Conservation (phyloP, 2,329 filamentous ascomycete species). For the Colletotrichum tropicicola region DNA sequence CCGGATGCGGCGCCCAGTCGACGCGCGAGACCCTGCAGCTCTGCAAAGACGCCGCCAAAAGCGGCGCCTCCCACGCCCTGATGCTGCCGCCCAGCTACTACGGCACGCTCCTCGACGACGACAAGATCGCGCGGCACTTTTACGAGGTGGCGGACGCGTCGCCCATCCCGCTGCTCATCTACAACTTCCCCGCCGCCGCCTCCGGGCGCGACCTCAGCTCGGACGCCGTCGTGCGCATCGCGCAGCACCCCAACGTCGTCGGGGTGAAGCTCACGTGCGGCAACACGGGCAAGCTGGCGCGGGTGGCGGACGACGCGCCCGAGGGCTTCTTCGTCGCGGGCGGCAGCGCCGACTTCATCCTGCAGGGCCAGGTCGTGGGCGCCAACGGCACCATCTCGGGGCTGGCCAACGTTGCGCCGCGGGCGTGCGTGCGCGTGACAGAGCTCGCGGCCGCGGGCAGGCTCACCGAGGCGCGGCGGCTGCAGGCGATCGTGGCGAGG, state of each 20-base stretch:
- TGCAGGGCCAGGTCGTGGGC: conserved; percentile 75
- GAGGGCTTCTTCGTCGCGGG: conserved; percentile 72
- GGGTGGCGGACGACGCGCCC: conserved; percentile 52
- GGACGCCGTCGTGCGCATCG: conserved; percentile 62
- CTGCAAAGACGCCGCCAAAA: conserved; percentile 69
- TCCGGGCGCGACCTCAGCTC: conserved; percentile 66
- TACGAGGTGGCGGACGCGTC: conserved; percentile 63
- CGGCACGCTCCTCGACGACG: conserved; percentile 64
- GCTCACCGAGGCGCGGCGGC: conserved; percentile 59
- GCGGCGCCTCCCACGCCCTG: conserved; percentile 74
- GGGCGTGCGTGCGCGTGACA: conserved; percentile 69
- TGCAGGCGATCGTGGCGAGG: conserved; percentile 56
- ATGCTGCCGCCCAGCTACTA: conserved; percentile 77
- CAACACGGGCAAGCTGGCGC: conserved; percentile 72
- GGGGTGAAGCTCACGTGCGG: conserved; percentile 72
- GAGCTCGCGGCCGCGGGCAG: conserved; percentile 69
- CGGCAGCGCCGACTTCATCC: conserved; percentile 77
- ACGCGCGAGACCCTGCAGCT: conserved; percentile 74
- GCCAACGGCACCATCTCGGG: conserved; percentile 78
- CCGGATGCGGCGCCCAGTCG: conserved; percentile 75
- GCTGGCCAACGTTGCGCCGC: conserved; percentile 75
- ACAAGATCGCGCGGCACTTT: conserved; percentile 70
- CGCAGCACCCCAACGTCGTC: conserved; percentile 65
- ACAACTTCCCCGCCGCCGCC: conserved; percentile 70
- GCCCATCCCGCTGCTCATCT: conserved; percentile 68